Conservation (phyloP, 257 asterid genomes). For the Rhazya stricta region DNA sequence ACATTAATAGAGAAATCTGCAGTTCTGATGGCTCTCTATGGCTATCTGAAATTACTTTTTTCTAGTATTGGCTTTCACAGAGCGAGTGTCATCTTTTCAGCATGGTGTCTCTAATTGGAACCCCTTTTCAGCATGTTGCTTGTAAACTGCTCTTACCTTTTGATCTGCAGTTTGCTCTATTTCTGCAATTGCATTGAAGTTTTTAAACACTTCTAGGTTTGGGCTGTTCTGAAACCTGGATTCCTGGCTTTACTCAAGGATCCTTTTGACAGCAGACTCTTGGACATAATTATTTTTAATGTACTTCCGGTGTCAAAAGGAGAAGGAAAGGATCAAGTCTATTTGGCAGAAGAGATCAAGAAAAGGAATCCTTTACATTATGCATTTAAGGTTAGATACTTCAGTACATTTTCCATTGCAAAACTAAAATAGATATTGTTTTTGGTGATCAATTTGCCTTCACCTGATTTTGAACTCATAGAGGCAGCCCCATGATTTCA, state of each 20-base stretch:
- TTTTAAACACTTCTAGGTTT: slow-evolving; percentile 55
- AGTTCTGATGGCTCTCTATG: background rate
- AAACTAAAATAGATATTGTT: background rate
- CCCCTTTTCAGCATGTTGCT: background rate
- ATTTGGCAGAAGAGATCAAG: slow-evolving; percentile 53
- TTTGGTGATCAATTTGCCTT: background rate
- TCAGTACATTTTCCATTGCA: background rate
- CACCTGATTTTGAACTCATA: background rate
- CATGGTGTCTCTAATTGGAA: background rate
- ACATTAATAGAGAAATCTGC: background rate
- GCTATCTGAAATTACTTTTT: background rate
- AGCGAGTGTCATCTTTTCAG: background rate
- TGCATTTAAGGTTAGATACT: slow-evolving; percentile 61
- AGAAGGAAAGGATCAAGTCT: slow-evolving; percentile 42
- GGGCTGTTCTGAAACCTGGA: slow-evolving; percentile 91
- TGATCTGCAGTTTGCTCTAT: background rate
- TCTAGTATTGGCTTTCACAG: background rate
- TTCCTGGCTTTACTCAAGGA: slow-evolving; percentile 82
- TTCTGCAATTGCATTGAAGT: background rate
- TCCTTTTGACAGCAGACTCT: slow-evolving; percentile 63
- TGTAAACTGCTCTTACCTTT: background rate
- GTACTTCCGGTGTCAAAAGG: slow-evolving; percentile 45
- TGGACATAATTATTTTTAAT: slow-evolving; percentile 74
- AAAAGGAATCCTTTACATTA: slow-evolving; percentile 67
- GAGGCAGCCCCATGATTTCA: background rate